Evolutionary conservation across 768 basidiomycete genomes (phyloP).

Genomic region (Panaeolus papilionaceus): DNA sequence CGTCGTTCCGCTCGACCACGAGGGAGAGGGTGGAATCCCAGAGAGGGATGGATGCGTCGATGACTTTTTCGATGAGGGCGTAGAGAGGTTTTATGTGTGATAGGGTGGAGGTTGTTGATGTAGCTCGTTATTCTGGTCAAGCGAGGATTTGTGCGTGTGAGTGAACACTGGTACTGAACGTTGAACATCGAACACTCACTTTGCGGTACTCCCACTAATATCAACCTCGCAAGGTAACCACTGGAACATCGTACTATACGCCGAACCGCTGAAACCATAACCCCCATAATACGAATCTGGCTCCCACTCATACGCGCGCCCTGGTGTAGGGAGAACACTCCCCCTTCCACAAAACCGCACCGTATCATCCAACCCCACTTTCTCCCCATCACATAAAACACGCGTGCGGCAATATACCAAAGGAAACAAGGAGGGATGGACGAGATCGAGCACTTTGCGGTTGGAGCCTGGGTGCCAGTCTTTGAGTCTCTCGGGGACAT

Average conservation of each 20-base stretch:
- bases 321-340: slow-evolving; percentile 22
- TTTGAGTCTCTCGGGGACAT: slow-evolving; percentile 37
- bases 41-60: slow-evolving; percentile 33
- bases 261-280: slow-evolving; percentile 8
- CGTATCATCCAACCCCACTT: slow-evolving; percentile 29
- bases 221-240: slow-evolving; percentile 39
- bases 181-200: slow-evolving; percentile 18
- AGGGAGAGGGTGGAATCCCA: slow-evolving; percentile 28
- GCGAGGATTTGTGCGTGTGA: too few species aligned
- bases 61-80: slow-evolving; percentile 28
- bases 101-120: slow-evolving; percentile 18
- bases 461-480: slow-evolving; percentile 54
- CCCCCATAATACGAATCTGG: not conserved
- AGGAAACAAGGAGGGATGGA: slow-evolving; percentile 49
- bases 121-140: slow-evolving; percentile 1
- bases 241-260: slow-evolving; percentile 36
- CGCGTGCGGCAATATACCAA: slow-evolving; percentile 38
- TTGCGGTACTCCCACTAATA: slow-evolving; percentile 30
- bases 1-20: not conserved
- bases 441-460: slow-evolving; percentile 48
- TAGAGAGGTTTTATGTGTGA: slow-evolving; percentile 25
- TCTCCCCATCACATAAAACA: slow-evolving; percentile 20
- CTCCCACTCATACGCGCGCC: slow-evolving; percentile 3
- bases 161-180: too few species aligned
- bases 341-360: slow-evolving; percentile 32